Base-by-base conservation (phyloP, 1,284 basidiomycete species). In the Leucoagaricus sp. region DNA sequence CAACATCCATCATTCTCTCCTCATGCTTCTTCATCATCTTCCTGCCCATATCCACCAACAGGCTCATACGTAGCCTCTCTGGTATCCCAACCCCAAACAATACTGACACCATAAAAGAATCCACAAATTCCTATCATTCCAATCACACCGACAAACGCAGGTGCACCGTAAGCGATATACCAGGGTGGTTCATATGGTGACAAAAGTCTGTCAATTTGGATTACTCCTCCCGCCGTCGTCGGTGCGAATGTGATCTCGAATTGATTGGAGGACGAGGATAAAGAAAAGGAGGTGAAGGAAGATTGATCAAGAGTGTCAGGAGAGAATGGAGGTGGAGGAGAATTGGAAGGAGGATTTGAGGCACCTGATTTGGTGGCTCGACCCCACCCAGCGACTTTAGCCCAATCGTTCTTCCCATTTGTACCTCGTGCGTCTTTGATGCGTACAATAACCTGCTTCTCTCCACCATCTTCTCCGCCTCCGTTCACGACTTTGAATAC, bases 381-480 rank as follows among this genome's bases (percentile, higher is more conserved):
- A 9, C 96, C 96, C 82, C 91, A 94, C 2, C 80, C 78, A 12
- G 91, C 68, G 1, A 98, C 84, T 23, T 79, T 80, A 10, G 94
- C 96, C 75, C 86, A 91, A 67, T 94, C 90, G 40, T 78, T 77
- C 49, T 80, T 77, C 12, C 84, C 86, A 34, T 87, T 78, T 9
- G 84, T 85, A 7, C 93, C 94, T 10, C 93, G 79, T 1, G 94
- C 94, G 48, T 89, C 89, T 72, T 90, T 89, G 69, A 98, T 94
- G 5, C 96, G 95, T n/a, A 97, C 87, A 48, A 94, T 74, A 69
- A 85, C 93, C 57, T 65, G 56, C 19, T 48, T 48, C 33, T 26
- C 29, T 34, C 65, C 61, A 53, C 72, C 67, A 59, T 79, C 81
- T 21, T 83, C 81, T 47, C 75, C 74, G 9, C 17, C 42, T n/a